A percentile compares a stretch with the other conserved stretches of the same genome.
These are phyloP conservation scores for Lachancea quebecensis DNA, from an alignment of 805 yeast genomes.

Conservation along the genomic window DNA sequence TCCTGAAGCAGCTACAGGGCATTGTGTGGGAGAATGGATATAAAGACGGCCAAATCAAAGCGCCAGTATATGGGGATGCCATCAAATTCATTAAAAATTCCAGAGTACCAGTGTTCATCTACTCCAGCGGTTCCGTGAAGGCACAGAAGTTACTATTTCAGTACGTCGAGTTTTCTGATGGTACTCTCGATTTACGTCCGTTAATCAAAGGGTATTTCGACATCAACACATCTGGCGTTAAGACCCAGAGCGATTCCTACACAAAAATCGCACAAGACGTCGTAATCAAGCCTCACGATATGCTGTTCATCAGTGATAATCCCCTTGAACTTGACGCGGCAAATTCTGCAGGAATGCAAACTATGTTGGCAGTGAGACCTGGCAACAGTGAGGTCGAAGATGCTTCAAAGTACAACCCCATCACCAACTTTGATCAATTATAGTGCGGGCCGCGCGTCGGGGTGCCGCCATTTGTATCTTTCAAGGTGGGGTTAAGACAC, in stretches of 20 bases:
- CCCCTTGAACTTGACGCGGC: slow-evolving; percentile 76
- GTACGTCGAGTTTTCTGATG: slow-evolving; percentile 41
- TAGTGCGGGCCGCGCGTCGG: background rate
- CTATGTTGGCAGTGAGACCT: slow-evolving; percentile 58
- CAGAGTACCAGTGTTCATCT: slow-evolving; percentile 48
- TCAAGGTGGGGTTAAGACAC: no score
- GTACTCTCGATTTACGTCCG: slow-evolving; percentile 44
- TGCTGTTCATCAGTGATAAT: slow-evolving; percentile 75
- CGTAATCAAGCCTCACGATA: slow-evolving; percentile 24
- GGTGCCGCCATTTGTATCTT: no score
- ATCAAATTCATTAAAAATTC: slow-evolving; percentile 46
- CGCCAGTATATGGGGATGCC: slow-evolving; percentile 75
- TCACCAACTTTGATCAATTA: slow-evolving; percentile 19
- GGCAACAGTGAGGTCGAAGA: slow-evolving; percentile 56
- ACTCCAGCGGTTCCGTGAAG: slow-evolving; percentile 82
- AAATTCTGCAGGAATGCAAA: slow-evolving; percentile 49
- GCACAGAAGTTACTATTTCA: slow-evolving; percentile 79
- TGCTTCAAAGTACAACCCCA: slow-evolving; percentile 25
- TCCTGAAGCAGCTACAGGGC: slow-evolving; percentile 76
- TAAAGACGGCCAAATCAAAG: slow-evolving; percentile 62
- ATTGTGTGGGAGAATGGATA: slow-evolving; percentile 78
- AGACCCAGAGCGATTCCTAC: slow-evolving; percentile 54
- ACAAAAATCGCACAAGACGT: slow-evolving; percentile 43
- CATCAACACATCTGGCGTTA: slow-evolving; percentile 76
- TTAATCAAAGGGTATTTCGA: slow-evolving; percentile 68